phyloP scores from a whole-genome alignment of 2,329 filamentous ascomycete species.

The Aureobasidium sp. region DNA sequence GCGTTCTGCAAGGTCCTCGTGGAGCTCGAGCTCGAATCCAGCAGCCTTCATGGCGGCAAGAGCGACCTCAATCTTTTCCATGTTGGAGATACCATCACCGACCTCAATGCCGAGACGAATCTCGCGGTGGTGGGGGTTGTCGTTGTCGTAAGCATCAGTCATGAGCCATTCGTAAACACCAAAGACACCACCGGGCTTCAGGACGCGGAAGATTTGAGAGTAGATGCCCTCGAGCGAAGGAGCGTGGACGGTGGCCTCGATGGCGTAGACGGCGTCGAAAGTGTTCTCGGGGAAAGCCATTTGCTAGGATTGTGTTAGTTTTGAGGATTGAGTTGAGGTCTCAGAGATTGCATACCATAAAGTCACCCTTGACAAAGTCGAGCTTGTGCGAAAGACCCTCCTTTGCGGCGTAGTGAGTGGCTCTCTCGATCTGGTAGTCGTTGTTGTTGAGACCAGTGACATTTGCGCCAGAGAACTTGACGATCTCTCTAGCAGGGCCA shows the following conservation, averaged over 20 bases:
- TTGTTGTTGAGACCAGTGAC: conserved; percentile 97
- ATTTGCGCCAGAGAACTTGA: conserved; percentile 87
- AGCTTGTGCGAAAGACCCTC: conserved; percentile 75
- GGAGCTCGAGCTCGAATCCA: conserved; percentile 74
- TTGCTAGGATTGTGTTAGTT: conserved; percentile 49
- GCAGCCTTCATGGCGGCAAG: conserved; percentile 76
- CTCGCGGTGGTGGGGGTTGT: conserved; percentile 76
- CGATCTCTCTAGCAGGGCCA: conserved; percentile 90
- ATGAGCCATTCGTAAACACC: conserved; percentile 99
- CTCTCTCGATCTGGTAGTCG: conserved; percentile 95
- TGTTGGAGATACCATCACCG: conserved; percentile 94
- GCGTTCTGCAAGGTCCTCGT: conserved; percentile 80
- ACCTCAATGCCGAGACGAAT: conserved; percentile 93
- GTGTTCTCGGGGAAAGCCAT: conserved; percentile 89
- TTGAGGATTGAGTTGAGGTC: conserved; percentile 8
- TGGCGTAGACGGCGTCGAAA: conserved; percentile 94
- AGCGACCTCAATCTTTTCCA: conserved; percentile 81
- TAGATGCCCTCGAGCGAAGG: conserved; percentile 88
- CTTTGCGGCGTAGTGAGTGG: conserved; percentile 74
- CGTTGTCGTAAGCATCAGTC: conserved; percentile 90
- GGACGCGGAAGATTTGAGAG: conserved; percentile 84
- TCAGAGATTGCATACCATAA: conserved; percentile 57
- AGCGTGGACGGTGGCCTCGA: conserved; percentile 94
- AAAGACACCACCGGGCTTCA: conserved; percentile 93
- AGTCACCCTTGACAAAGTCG: conserved; percentile 87